Base-by-base conservation (phyloP, 306 rosid genomes). In the Morella rubra region DNA sequence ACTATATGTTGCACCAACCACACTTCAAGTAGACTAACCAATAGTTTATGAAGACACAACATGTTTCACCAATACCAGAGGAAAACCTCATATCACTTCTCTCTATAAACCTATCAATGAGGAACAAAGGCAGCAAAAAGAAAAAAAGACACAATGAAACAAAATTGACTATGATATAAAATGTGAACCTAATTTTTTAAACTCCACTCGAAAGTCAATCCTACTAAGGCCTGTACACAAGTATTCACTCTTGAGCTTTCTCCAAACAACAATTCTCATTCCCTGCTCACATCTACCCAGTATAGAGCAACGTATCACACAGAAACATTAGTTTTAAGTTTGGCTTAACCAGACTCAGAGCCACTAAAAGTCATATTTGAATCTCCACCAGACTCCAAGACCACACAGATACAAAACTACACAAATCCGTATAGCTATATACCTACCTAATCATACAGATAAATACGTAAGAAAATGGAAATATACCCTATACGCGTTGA, bases 401-500 rank as follows among this genome's bases (percentile, higher is more conserved):
- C 64, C 15, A 58, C 5, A 8, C 62, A 32, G 8, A 19, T 1
- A 40, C 5, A 22, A 65, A 3, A 9, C 24, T 12, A 49, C 52
- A 49, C 79, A 12, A 19, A n/a, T 18, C 42, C 18, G 8, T 14
- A 58, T 59, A 50, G 8, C 5, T 32, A 64, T 42, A 44, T 12
- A 59, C 8, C 11, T 49, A 49, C 52, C 16, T 12, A 49, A 12
- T 9, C 3, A 49, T 12, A 15, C 56, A 72, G 13, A 27, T 1
- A 3, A 24, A 55, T 11, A 61, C 11, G 51, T 41, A 5, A 77
- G 70, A 42, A 12, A 44, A 58, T 8, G 51, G 41, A 73, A 71
- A 37, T 58, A 44, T 86, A 93, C 99, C 89, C 96, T 81, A 40
- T 96, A 96, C 10, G 97, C 97, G 84, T 89, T 96, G 83, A 96